A percentile compares a stretch with the other conserved stretches of the same genome.
Conservation (phyloP, 352 stramenopile species). For the Phytophthora syringae region DNA sequence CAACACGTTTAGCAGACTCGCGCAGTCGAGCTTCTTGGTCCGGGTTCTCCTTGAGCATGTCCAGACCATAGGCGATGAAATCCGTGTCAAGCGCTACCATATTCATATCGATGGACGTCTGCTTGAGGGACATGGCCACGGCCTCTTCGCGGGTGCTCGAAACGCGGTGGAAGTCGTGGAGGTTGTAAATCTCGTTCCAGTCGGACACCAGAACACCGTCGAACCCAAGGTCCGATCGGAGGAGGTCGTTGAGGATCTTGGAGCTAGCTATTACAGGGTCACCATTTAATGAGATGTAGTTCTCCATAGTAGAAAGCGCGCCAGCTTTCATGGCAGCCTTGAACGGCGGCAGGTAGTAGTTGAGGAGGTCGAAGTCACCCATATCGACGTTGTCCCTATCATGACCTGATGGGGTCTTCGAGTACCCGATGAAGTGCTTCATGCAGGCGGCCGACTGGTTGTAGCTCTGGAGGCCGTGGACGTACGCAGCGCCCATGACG, state of each 20-base stretch:
- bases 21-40: conserved; percentile 52
- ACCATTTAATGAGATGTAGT: conserved; percentile 89
- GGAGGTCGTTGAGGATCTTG: conserved; percentile 68
- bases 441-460: conserved; percentile 75
- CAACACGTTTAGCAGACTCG: conserved; percentile 56
- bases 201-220: conserved; percentile 89
- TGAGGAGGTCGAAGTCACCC: conserved; percentile 65
- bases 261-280: conserved; percentile 82
- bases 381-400: conserved; percentile 17
- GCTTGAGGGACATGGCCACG: conserved; percentile 56
- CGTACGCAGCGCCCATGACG: conserved; percentile 67
- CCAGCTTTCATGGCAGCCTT: conserved; percentile 68
- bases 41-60: conserved; percentile 45
- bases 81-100: conserved; percentile 69
- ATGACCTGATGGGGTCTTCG: conserved; percentile 59
- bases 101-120: conserved; percentile 90
- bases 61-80: conserved; percentile 52
- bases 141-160: conserved; percentile 50
- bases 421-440: conserved; percentile 90
- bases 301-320: conserved; percentile 89
- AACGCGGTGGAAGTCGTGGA: conserved; percentile 63
- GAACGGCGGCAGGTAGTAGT: conserved; percentile 82
- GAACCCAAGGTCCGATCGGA: conserved; percentile 78
- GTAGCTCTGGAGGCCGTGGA: conserved; percentile 78
- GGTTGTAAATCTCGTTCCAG: conserved; percentile 91